Percentiles rank a stretch among this genome's conserved stretches.
phyloP scores from a whole-genome alignment of 176 grass and related monocot species.

The Echinochloa phyllopogon region DNA sequence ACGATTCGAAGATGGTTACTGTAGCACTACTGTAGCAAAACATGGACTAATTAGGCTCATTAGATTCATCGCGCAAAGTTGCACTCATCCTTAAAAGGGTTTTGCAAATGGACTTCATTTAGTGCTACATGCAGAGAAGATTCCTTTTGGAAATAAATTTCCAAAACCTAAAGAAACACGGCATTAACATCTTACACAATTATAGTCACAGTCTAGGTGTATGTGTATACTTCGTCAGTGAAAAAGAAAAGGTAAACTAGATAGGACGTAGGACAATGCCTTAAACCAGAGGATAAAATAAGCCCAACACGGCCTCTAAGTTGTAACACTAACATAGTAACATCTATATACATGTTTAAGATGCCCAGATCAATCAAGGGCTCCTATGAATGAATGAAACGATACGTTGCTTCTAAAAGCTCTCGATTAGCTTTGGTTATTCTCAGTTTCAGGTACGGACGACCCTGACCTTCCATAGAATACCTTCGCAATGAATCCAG shows the following conservation, averaged over 20 bases:
- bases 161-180: no score
- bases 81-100: no score
- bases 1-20: no score
- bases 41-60: no score
- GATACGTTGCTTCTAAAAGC: background rate
- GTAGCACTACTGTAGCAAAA: no score
- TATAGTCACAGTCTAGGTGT: background rate
- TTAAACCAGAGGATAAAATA: slow-evolving; percentile 5
- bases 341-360: slow-evolving; percentile 38
- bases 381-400: background rate
- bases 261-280: background rate
- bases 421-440: background rate
- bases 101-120: no score
- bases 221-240: slow-evolving; percentile 15
- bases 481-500: slow-evolving; percentile 40
- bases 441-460: slow-evolving; percentile 27
- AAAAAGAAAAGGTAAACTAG: background rate
- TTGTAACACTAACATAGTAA: slow-evolving; percentile 17
- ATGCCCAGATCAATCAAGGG: slow-evolving; percentile 1
- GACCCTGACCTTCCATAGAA: slow-evolving; percentile 46
- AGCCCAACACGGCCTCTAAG: background rate
- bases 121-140: no score
- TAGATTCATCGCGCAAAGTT: no score
- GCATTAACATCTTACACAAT: background rate
- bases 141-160: no score